phyloP scores from a whole-genome alignment of 768 basidiomycete genomes.

The Macrolepiota fuliginosa region DNA sequence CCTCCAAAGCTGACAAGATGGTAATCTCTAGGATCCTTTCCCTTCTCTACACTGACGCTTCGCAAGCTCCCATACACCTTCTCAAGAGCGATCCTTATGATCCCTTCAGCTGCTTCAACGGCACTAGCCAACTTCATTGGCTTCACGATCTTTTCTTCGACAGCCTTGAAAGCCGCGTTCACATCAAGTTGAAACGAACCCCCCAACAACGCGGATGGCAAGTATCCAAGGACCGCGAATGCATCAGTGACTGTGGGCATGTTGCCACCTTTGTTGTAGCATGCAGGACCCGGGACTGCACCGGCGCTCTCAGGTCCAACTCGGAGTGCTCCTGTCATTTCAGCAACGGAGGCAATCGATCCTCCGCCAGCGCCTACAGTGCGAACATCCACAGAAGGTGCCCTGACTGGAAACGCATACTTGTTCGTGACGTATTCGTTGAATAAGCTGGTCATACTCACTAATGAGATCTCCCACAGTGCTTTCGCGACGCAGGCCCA shows the following conservation, averaged over 20 bases:
- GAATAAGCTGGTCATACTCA: background rate
- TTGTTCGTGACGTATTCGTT: background rate
- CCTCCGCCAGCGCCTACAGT: conserved; percentile 21
- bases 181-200: conserved; percentile 26
- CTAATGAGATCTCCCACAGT: conserved; percentile 24
- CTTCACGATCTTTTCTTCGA: conserved; percentile 21
- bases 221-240: conserved; percentile 26
- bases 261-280: conserved; percentile 26
- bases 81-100: conserved; percentile 24
- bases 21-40: conserved; percentile 28
- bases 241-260: conserved; percentile 29
- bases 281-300: conserved; percentile 28
- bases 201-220: conserved; percentile 25
- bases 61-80: conserved; percentile 29
- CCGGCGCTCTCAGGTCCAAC: conserved; percentile 29
- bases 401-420: conserved; percentile 17
- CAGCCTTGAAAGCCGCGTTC: conserved; percentile 20
- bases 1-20: conserved; percentile 27
- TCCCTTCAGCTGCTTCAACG: conserved; percentile 27
- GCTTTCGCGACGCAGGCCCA: conserved; percentile 25
- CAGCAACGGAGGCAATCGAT: conserved; percentile 18
- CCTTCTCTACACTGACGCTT: conserved; percentile 28
- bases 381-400: conserved; percentile 26
- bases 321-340: conserved; percentile 25
- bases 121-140: conserved; percentile 20